Percentiles rank a stretch among this genome's conserved stretches.
These are phyloP conservation scores for Phytophthora fragariae DNA, from an alignment of 352 stramenopile genomes.

Conservation along the genomic window DNA sequence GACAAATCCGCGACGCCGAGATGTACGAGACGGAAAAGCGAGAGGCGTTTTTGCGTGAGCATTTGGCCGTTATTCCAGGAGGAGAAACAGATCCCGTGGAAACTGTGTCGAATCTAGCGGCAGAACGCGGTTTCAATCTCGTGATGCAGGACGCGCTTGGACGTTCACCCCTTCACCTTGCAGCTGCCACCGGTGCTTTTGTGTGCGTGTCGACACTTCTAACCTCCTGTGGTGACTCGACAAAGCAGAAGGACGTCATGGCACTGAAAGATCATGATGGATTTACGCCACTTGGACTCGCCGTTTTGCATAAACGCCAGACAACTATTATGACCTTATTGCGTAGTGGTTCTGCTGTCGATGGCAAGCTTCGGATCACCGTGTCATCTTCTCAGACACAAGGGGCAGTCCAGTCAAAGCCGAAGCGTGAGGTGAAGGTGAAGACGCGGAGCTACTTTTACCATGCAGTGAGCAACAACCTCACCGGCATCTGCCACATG, in stretches of 20 bases:
- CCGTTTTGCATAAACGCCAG: conserved; percentile 67
- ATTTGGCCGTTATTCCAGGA: conserved; percentile 49
- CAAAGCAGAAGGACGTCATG: conserved; percentile 42
- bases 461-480: conserved; percentile 70
- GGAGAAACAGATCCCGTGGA: conserved; percentile 74
- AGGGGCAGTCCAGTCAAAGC: conserved; percentile 4
- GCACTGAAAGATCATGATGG: conserved; percentile 47
- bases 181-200: conserved; percentile 77
- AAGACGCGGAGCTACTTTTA: conserved; percentile 76
- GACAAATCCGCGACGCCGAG: conserved; percentile 24
- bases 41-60: conserved; percentile 48
- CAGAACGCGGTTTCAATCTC: conserved; percentile 55
- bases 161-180: conserved; percentile 68
- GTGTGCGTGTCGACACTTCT: conserved; percentile 78
- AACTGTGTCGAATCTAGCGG: conserved; percentile 74
- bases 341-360: conserved; percentile 64
- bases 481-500: conserved; percentile 84
- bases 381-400: conserved; percentile 5
- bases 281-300: conserved; percentile 66
- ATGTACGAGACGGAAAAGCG: conserved; percentile 57
- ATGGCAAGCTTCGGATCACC: conserved; percentile 53
- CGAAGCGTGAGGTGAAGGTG: conserved; percentile 19
- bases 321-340: conserved; percentile 82
- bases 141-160: conserved; percentile 54
- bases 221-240: conserved; percentile 28